Percentiles rank a stretch among this genome's conserved stretches.
Evolutionary conservation across 2,329 filamentous ascomycete species (phyloP).

Genomic region (Pseudogymnoascus sp.): DNA sequence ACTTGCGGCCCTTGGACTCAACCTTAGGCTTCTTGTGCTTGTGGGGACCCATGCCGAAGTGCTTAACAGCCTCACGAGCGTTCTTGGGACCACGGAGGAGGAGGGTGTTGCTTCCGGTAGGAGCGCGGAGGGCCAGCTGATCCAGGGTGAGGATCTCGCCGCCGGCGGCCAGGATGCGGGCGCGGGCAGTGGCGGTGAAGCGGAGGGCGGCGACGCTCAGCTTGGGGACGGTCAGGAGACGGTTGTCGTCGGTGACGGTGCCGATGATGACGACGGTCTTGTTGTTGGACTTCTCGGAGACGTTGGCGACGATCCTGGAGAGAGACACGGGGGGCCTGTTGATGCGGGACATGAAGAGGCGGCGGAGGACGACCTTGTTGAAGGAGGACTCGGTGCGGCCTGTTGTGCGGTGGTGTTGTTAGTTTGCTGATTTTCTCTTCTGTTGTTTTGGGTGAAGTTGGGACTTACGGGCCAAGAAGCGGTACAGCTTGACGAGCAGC

Average conservation of each 20-base stretch:
- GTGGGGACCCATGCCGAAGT: constrained; percentile 98
- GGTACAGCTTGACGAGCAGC: constrained; percentile 96
- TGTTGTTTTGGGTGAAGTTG: no score
- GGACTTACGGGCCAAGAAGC: constrained; percentile 80
- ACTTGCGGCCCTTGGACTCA: constrained; percentile 98
- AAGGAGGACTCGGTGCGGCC: constrained; percentile 94
- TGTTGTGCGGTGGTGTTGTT: constrained; percentile 32
- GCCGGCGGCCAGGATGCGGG: constrained; percentile 85
- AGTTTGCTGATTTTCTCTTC: background rate
- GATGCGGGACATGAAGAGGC: constrained; percentile 97
- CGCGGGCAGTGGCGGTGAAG: constrained; percentile 93
- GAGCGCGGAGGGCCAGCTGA: constrained; percentile 89
- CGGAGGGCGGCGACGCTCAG: constrained; percentile 86
- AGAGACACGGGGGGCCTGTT: constrained; percentile 94
- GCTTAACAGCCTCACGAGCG: constrained; percentile 93
- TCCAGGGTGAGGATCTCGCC: constrained; percentile 94
- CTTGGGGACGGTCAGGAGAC: constrained; percentile 83
- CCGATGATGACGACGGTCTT: constrained; percentile 93
- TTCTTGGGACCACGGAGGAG: constrained; percentile 98
- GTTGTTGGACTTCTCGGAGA: constrained; percentile 54
- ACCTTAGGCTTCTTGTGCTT: constrained; percentile 98
- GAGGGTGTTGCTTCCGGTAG: constrained; percentile 93
- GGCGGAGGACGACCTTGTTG: constrained; percentile 97
- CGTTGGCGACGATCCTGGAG: constrained; percentile 73
- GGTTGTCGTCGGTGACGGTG: constrained; percentile 97